These are phyloP conservation scores for Dryadomyces sulphureus DNA, from an alignment of 2,329 filamentous ascomycete species.

Conservation along the genomic window DNA sequence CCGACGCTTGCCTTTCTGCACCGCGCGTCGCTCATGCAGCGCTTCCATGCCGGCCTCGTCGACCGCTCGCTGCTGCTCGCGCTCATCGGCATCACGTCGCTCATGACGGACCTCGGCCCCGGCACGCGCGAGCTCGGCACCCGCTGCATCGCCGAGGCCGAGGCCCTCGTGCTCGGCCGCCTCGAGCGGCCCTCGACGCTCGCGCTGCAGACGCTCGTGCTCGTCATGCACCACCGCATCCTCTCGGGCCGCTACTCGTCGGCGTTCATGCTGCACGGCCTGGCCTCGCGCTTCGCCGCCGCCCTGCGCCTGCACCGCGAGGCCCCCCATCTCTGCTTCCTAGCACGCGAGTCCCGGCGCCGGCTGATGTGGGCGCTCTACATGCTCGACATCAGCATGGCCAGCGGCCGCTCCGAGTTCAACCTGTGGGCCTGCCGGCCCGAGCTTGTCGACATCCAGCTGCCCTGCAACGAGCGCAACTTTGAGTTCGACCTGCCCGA, in stretches of 20 bases:
- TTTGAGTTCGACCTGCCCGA: conserved; percentile 44
- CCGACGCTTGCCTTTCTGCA: conserved; percentile 44
- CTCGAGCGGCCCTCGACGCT: conserved; percentile 41
- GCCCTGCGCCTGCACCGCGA: conserved; percentile 34
- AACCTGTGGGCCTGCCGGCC: conserved; percentile 26
- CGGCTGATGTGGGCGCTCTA: conserved; percentile 34
- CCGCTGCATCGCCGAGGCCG: conserved; percentile 39
- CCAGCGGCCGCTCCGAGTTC: conserved; percentile 30
- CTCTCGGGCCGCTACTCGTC: conserved; percentile 28
- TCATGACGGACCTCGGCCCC: conserved; percentile 37
- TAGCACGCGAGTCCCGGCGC: conserved; percentile 27
- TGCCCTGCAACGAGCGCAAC: conserved; percentile 34
- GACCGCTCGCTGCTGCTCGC: conserved; percentile 38
- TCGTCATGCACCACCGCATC: conserved; percentile 32
- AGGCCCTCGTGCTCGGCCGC: conserved; percentile 34
- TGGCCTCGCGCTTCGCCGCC: conserved; percentile 31
- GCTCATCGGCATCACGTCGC: conserved; percentile 39
- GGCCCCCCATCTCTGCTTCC: conserved; percentile 26
- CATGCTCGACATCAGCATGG: conserved; percentile 31
- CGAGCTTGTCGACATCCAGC: conserved; percentile 27
- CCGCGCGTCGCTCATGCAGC: conserved; percentile 43
- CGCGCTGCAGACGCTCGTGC: conserved; percentile 32
- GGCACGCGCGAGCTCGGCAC: conserved; percentile 36
- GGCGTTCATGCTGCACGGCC: conserved; percentile 31
- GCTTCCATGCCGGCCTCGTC: conserved; percentile 40